phyloP scores from a whole-genome alignment of 2,329 filamentous ascomycete genomes.

The Celoporthe dispersa region DNA sequence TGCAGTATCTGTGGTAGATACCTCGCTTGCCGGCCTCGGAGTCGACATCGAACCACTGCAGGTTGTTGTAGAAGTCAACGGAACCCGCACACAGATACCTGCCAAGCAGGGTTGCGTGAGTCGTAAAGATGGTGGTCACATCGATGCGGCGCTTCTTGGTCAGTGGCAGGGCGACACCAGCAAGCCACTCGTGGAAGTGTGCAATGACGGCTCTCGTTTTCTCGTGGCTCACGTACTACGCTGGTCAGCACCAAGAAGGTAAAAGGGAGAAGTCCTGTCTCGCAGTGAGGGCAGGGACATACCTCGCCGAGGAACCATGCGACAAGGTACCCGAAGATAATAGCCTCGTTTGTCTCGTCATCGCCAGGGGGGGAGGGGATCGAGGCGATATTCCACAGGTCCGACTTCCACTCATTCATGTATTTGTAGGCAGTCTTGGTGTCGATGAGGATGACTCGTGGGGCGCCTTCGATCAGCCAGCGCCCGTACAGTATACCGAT shows the following conservation, averaged over 20 bases:
- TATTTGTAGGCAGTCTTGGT: conserved; percentile 91
- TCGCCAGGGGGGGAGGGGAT: conserved; percentile 94
- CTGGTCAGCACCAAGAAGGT: conserved; percentile 24
- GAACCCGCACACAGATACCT: conserved; percentile 96
- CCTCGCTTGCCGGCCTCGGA: conserved; percentile 96
- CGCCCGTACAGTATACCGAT: conserved; percentile 90
- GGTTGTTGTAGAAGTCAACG: conserved; percentile 99
- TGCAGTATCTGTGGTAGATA: conserved; percentile 98
- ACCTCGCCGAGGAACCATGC: conserved; percentile 99
- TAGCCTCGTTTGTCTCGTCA: conserved; percentile 94
- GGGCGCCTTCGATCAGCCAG: conserved; percentile 97
- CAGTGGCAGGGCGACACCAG: conserved; percentile 89
- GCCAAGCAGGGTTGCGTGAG: conserved; percentile 92
- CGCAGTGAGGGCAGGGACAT: conserved; percentile 38
- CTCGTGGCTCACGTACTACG: conserved; percentile 89
- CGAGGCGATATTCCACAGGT: conserved; percentile 89
- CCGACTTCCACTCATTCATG: conserved; percentile 94
- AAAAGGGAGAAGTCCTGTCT: background rate
- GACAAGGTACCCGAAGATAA: conserved; percentile 95
- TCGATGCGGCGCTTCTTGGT: conserved; percentile 95
- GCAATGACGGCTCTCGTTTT: conserved; percentile 91
- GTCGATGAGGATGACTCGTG: conserved; percentile 90
- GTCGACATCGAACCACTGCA: conserved; percentile 96
- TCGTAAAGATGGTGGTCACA: conserved; percentile 97
- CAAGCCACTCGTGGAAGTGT: conserved; percentile 98